phyloP scores from a whole-genome alignment of 2,329 filamentous ascomycete genomes.

The Monosporascus sp. region DNA sequence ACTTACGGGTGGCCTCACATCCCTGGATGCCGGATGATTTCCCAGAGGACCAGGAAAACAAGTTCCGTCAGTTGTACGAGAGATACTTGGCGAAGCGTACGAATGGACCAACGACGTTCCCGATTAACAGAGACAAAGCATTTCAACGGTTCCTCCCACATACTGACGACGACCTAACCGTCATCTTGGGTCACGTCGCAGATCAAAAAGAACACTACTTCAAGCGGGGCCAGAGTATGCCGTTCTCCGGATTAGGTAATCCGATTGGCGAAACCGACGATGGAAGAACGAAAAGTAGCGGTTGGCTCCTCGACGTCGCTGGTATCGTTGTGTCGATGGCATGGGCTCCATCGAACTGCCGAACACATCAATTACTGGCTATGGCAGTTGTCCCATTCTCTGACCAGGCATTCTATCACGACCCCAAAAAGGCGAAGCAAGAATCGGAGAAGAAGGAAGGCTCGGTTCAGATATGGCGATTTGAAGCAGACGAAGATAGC shows the following conservation, averaged over 20 bases:
- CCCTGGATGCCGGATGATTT: slow-evolving; percentile 23
- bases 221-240: slow-evolving; percentile 17
- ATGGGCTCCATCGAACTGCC: slow-evolving; percentile 40
- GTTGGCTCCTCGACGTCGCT: slow-evolving; percentile 50
- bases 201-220: slow-evolving; percentile 20
- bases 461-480: slow-evolving; percentile 48
- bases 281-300: slow-evolving; percentile 20
- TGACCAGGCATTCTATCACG: slow-evolving; percentile 40
- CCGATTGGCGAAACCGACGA: slow-evolving; percentile 13
- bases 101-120: slow-evolving; percentile 11
- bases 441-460: slow-evolving; percentile 37
- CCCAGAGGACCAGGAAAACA: slow-evolving; percentile 13
- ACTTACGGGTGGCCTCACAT: slow-evolving; percentile 15
- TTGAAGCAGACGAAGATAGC: slow-evolving; percentile 27
- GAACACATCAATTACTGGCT: slow-evolving; percentile 43
- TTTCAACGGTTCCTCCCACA: slow-evolving; percentile 18
- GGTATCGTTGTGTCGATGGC: slow-evolving; percentile 47
- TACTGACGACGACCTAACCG: slow-evolving; percentile 13
- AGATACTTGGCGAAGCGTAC: slow-evolving; percentile 12
- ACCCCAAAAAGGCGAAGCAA: slow-evolving; percentile 31
- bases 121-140: slow-evolving; percentile 17
- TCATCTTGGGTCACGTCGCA: slow-evolving; percentile 21
- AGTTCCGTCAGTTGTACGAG: slow-evolving; percentile 19
- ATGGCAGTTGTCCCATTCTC: slow-evolving; percentile 44
- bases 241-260: slow-evolving; percentile 17